These are phyloP conservation scores for Cystobasidium ongulense DNA, from an alignment of 768 basidiomycete genomes.

Conservation along the genomic window DNA sequence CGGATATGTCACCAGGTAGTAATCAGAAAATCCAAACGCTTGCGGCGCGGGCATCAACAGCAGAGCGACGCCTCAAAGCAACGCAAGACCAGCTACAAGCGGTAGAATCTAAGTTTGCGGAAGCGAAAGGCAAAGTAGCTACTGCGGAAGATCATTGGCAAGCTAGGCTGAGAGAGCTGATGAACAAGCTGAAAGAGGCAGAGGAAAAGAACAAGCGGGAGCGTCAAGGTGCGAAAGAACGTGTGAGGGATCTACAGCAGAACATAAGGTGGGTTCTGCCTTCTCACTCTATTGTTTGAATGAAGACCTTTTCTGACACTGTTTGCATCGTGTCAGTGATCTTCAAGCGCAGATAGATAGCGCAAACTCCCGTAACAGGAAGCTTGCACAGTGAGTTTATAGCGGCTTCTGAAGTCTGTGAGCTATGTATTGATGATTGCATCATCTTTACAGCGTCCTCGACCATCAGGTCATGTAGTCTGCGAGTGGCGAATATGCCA, in stretches of 20 bases:
- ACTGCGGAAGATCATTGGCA: constrained; percentile 84
- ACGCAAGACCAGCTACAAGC: constrained; percentile 73
- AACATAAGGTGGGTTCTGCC: constrained; percentile 55
- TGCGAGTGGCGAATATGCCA: neutral
- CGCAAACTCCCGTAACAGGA: constrained; percentile 60
- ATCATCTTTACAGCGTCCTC: constrained; percentile 3
- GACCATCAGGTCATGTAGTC: neutral
- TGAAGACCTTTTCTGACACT: neutral
- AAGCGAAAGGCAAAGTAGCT: constrained; percentile 62
- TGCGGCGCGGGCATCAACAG: constrained; percentile 65
- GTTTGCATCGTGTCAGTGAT: constrained; percentile 51
- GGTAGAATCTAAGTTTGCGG: constrained; percentile 74
- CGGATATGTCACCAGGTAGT: constrained; percentile 48
- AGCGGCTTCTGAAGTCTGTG: neutral
- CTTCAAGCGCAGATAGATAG: constrained; percentile 68
- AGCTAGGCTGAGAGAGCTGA: constrained; percentile 86
- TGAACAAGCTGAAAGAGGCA: constrained; percentile 65
- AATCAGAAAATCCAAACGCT: constrained; percentile 64
- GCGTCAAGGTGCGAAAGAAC: constrained; percentile 85
- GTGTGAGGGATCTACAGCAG: constrained; percentile 62
- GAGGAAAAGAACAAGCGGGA: constrained; percentile 90
- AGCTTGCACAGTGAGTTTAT: constrained; percentile 44
- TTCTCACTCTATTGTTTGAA: neutral
- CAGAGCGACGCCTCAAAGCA: constrained; percentile 77
- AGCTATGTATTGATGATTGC: neutral